Evolutionary conservation across 2,329 filamentous ascomycete genomes (phyloP).

Genomic region (Alternaria arbusti): DNA sequence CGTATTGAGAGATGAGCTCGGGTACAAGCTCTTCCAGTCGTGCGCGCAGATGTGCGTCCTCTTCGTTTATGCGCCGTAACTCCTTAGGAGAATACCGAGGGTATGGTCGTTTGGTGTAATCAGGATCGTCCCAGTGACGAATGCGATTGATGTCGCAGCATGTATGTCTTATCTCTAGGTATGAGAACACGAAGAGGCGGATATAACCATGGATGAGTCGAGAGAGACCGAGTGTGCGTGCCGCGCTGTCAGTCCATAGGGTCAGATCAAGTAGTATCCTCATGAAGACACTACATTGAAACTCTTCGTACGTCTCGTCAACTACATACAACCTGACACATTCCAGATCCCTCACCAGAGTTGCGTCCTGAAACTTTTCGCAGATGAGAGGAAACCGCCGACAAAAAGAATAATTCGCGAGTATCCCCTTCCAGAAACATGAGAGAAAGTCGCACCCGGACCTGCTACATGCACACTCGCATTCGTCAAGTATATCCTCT

Average conservation of each 20-base stretch:
- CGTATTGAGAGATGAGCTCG: not conserved
- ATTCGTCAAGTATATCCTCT: not conserved
- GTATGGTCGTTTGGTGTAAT: not conserved
- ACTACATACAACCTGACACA: too few species aligned
- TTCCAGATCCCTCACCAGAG: not conserved
- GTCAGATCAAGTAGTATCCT: not conserved
- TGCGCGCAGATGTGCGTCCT: not conserved
- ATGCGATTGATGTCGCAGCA: not conserved
- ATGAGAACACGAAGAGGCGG: not conserved
- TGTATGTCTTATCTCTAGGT: not conserved
- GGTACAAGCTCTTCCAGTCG: not conserved
- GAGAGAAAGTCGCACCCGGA: not conserved
- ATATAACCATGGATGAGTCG: fast-evolving
- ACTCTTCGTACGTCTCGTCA: too few species aligned
- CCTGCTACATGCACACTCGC: not conserved
- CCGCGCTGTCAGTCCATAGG: not conserved
- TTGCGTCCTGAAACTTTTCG: not conserved
- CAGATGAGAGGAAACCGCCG: not conserved
- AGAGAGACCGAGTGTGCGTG: fast-evolving
- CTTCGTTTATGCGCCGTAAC: not conserved
- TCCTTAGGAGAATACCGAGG: not conserved
- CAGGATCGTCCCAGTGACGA: fast-evolving
- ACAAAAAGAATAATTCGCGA: too few species aligned
- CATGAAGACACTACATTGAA: too few species aligned
- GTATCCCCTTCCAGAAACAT: not conserved